phyloP scores from a whole-genome alignment of 306 rosid genomes.

The Acacia confusa region DNA sequence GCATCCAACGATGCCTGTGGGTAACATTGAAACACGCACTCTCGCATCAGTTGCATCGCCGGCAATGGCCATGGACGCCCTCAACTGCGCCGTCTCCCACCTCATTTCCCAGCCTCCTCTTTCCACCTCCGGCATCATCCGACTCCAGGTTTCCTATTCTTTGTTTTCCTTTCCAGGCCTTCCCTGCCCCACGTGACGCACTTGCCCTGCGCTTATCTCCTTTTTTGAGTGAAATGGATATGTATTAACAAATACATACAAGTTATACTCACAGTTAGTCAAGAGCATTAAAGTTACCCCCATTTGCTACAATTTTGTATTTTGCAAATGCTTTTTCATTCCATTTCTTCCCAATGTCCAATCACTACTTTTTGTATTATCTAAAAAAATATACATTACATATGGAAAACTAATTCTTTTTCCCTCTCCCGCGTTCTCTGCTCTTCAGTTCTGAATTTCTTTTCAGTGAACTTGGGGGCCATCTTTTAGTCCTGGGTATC shows the following conservation, averaged over 20 bases:
- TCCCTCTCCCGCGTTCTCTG: neutral
- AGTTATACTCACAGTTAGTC: too few relatives aligned
- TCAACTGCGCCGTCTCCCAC: constrained; percentile 50
- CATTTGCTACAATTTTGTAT: too few relatives aligned
- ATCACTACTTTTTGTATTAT: neutral
- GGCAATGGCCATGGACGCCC: constrained; percentile 63
- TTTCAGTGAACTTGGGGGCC: neutral
- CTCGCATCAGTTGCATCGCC: constrained; percentile 53
- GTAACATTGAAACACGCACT: constrained; percentile 58
- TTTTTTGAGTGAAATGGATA: too few relatives aligned
- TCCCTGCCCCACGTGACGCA: neutral
- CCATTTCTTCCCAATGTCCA: too few relatives aligned
- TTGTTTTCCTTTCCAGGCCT: neutral
- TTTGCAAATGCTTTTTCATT: too few relatives aligned
- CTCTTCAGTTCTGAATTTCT: neutral
- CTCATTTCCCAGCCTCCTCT: constrained; percentile 61
- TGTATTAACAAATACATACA: too few relatives aligned
- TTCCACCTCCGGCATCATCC: constrained; percentile 63
- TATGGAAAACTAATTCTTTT: neutral
- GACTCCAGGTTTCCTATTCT: constrained; percentile 47
- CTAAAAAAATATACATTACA: too few relatives aligned
- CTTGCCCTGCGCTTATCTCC: neutral
- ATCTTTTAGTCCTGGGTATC: neutral
- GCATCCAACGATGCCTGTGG: constrained; percentile 35
- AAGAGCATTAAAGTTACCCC: too few relatives aligned